Conservation (phyloP, 2,329 filamentous ascomycete genomes). For the Madurella mycetomatis region DNA sequence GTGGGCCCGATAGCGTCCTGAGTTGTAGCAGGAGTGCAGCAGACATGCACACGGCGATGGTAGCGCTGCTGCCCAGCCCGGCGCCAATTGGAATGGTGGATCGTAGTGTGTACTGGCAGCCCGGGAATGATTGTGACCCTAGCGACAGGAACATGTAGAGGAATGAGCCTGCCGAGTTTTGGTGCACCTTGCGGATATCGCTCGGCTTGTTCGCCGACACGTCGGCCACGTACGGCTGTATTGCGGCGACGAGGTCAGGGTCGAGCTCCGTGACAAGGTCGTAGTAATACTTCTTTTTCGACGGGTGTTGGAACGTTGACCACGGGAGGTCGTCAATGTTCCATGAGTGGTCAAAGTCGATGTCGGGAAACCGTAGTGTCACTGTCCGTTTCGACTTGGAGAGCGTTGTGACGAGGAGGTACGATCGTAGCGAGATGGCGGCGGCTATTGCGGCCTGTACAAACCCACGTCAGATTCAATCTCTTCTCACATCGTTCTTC, state of each 20-base stretch:
- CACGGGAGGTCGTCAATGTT: constrained; percentile 89
- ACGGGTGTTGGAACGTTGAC: constrained; percentile 70
- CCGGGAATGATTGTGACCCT: constrained; percentile 71
- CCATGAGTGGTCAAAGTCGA: constrained; percentile 87
- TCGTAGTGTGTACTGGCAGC: constrained; percentile 82
- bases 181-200: constrained; percentile 76
- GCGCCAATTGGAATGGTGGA: constrained; percentile 92
- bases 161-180: constrained; percentile 76
- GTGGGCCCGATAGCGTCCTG: constrained; percentile 80
- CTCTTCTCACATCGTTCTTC: not conserved
- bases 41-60: constrained; percentile 83
- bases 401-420: constrained; percentile 89
- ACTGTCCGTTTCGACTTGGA: constrained; percentile 89
- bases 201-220: constrained; percentile 66
- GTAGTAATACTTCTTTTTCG: constrained; percentile 94
- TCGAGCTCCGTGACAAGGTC: constrained; percentile 82
- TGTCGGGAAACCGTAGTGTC: constrained; percentile 84
- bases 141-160: constrained; percentile 90
- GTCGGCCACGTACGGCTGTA: constrained; percentile 70
- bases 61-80: constrained; percentile 90
- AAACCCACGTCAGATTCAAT: not conserved
- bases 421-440: constrained; percentile 89
- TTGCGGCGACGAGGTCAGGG: constrained; percentile 70
- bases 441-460: constrained; percentile 82
- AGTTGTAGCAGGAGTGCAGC: constrained; percentile 82